A percentile compares a stretch with the other conserved stretches of the same genome.
Evolutionary conservation across 2,329 filamentous ascomycete species (phyloP).

Genomic region (Chaetomium globosum): DNA sequence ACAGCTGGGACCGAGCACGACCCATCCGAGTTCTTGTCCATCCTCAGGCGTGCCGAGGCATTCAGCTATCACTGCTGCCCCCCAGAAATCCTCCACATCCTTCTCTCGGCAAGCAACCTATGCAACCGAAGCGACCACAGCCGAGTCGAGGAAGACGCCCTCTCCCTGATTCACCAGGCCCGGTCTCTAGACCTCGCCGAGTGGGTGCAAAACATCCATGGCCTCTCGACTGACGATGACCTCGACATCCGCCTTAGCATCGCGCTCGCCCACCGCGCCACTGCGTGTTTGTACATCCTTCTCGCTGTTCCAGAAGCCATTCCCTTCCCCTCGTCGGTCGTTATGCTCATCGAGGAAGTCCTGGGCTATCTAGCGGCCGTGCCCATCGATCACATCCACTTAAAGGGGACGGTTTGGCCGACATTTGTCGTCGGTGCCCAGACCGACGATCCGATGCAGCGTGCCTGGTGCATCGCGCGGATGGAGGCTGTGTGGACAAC

Average conservation of each 20-base stretch:
- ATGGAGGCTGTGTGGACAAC: constrained; percentile 41
- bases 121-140: constrained; percentile 31
- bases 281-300: constrained; percentile 52
- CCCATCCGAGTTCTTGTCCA: constrained; percentile 43
- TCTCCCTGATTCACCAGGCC: constrained; percentile 41
- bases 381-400: constrained; percentile 52
- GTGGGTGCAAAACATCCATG: constrained; percentile 47
- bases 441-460: constrained; percentile 46
- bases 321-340: constrained; percentile 38
- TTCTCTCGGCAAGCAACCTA: constrained; percentile 49
- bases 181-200: constrained; percentile 46
- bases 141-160: constrained; percentile 30
- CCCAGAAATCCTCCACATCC: constrained; percentile 49
- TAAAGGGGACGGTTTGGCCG: constrained; percentile 61
- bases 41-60: constrained; percentile 47
- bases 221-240: constrained; percentile 43
- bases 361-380: constrained; percentile 53
- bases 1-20: constrained; percentile 43
- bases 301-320: constrained; percentile 40
- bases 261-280: constrained; percentile 49
- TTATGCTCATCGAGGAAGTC: constrained; percentile 49
- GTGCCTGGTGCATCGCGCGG: constrained; percentile 54
- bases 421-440: constrained; percentile 60
- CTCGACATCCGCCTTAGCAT: constrained; percentile 46
- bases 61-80: constrained; percentile 54